Percentiles rank a stretch among this genome's conserved stretches.
Evolutionary conservation across 805 yeast species (phyloP).

Genomic region (Lipomyces sp.): DNA sequence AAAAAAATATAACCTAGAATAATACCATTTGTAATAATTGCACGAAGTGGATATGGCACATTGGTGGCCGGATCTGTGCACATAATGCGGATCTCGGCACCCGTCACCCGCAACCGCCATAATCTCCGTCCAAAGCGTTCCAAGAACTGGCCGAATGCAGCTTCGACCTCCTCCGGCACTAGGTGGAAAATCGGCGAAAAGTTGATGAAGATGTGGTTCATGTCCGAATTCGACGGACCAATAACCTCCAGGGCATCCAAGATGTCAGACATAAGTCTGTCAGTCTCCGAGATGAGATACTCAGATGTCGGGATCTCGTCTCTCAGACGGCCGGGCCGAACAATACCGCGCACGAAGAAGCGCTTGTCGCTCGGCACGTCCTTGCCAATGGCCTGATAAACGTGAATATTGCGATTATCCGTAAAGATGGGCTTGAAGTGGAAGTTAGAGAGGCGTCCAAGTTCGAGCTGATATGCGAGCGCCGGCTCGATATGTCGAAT

Average conservation of each 20-base stretch:
- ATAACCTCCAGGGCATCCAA: constrained; percentile 91
- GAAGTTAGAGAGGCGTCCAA: constrained; percentile 91
- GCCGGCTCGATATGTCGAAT: constrained; percentile 99
- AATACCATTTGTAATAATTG: constrained; percentile 74
- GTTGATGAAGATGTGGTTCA: constrained; percentile 95
- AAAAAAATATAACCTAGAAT: background rate
- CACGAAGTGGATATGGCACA: constrained; percentile 91
- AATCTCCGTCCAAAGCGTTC: constrained; percentile 96
- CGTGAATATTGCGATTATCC: constrained; percentile 95
- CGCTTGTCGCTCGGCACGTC: constrained; percentile 91
- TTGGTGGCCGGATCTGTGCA: constrained; percentile 88
- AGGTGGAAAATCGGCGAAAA: constrained; percentile 94
- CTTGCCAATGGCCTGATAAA: constrained; percentile 93
- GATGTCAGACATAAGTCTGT: constrained; percentile 92
- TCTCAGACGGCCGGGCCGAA: constrained; percentile 90
- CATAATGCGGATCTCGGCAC: constrained; percentile 95
- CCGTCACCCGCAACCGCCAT: constrained; percentile 94
- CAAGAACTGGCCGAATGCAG: constrained; percentile 95
- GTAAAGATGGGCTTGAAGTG: constrained; percentile 92
- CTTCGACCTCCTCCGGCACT: constrained; percentile 92
- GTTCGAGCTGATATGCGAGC: constrained; percentile 92
- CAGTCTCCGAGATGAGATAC: constrained; percentile 93
- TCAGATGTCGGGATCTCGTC: constrained; percentile 92
- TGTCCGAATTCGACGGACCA: constrained; percentile 90
- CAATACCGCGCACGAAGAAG: constrained; percentile 94